Evolutionary conservation across 768 basidiomycete species (phyloP).

Genomic region (Lentinula boryana): DNA sequence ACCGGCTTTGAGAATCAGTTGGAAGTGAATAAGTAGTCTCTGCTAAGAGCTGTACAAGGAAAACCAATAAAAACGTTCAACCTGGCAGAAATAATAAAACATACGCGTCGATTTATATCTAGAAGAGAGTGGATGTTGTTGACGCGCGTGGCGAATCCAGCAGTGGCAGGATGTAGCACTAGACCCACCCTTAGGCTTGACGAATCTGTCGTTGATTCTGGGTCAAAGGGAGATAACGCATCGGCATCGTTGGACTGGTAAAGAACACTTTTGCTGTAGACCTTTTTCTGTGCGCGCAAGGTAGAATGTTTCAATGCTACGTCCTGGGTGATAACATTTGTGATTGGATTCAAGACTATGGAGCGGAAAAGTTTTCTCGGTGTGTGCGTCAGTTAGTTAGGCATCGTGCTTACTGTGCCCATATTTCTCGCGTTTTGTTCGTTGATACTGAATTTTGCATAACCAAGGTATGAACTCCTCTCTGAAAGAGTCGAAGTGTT

Average conservation of each 20-base stretch:
- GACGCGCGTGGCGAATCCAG: slow-evolving; percentile 59
- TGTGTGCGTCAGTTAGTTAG: background rate
- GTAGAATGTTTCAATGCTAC: slow-evolving; percentile 60
- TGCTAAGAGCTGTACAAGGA: slow-evolving; percentile 39
- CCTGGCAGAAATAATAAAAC: slow-evolving; percentile 16
- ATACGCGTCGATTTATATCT: slow-evolving; percentile 75
- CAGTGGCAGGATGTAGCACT: slow-evolving; percentile 45
- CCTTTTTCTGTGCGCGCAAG: slow-evolving; percentile 19
- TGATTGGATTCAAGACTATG: slow-evolving; percentile 40
- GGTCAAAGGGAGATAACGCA: slow-evolving; percentile 39
- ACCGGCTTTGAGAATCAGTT: slow-evolving; percentile 53
- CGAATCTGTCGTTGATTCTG: slow-evolving; percentile 23
- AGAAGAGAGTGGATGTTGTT: slow-evolving; percentile 75
- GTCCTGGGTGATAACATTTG: slow-evolving; percentile 38
- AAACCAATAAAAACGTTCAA: background rate
- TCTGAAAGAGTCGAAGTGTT: slow-evolving; percentile 72
- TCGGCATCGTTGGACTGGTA: slow-evolving; percentile 13
- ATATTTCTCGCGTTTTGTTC: slow-evolving; percentile 54
- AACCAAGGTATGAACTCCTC: slow-evolving; percentile 94
- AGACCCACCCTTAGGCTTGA: slow-evolving; percentile 60
- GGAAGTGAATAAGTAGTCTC: slow-evolving; percentile 48
- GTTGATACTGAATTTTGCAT: slow-evolving; percentile 78
- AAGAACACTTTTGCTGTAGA: slow-evolving; percentile 3
- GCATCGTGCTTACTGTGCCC: slow-evolving; percentile 36
- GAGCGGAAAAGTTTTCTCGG: background rate